A percentile compares a stretch with the other conserved stretches of the same genome.
phyloP scores from a whole-genome alignment of 1,139 yeast species.

The Starmera stellimalicola region DNA sequence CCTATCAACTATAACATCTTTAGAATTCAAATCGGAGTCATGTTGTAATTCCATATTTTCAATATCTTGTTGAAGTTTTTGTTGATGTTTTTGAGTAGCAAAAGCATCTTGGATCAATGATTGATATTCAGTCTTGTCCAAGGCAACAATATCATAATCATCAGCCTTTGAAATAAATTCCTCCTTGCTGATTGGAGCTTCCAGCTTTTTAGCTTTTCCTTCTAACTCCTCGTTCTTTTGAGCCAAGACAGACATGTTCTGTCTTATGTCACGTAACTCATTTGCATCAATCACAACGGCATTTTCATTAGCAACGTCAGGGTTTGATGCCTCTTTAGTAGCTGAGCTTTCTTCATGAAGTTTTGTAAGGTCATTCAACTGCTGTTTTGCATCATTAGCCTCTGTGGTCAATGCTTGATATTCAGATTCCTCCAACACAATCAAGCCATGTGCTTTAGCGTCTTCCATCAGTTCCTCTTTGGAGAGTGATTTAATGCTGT shows the following conservation, averaged over 20 bases:
- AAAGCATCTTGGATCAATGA: conserved; percentile 17
- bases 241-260: neutral
- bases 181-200: conserved; percentile 7
- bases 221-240: neutral
- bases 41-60: neutral
- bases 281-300: conserved; percentile 13
- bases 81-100: neutral
- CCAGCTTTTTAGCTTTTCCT: neutral
- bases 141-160: conserved; percentile 17
- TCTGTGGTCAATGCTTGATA: conserved; percentile 14
- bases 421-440: conserved; percentile 21
- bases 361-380: neutral
- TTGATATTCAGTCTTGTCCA: conserved; percentile 20
- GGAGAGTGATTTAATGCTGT: conserved; percentile 6
- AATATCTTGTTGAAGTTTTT: neutral
- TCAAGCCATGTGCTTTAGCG: conserved; percentile 26
- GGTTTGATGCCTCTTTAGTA: conserved; percentile 15
- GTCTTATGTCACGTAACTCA: conserved; percentile 9
- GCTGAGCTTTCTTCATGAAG: neutral
- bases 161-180: conserved; percentile 18
- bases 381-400: conserved; percentile 4
- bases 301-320: conserved; percentile 9
- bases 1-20: conserved; percentile 24
- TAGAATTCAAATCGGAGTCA: conserved; percentile 24
- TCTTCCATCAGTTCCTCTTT: conserved; percentile 24